Base-by-base conservation (phyloP, 176 grass and related monocot species). In the Microstegium vimineum region DNA sequence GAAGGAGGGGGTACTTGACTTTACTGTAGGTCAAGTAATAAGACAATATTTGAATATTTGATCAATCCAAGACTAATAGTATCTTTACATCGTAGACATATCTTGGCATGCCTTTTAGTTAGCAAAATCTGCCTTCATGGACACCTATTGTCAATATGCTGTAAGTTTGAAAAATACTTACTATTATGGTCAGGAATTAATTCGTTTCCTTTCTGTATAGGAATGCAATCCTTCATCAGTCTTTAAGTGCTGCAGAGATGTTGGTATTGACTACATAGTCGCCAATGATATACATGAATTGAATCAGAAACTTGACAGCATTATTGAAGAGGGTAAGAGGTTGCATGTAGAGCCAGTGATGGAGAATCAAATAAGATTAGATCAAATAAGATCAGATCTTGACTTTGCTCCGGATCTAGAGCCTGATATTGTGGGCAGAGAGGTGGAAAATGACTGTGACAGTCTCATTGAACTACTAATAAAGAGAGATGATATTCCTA, bases 221-320 rank as follows among this genome's bases (percentile, higher is more conserved):
- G 85, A 87, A 62, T 87, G 85, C 78, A 87, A 82, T 37, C 62
- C 78, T 61, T 82, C 71, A 27, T 82, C 85, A 3, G 47, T 69
- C 59, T 87, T 87, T 17, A 81, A 82, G 36, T 76, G 28, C 71
- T 87, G 85, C 62, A 82, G 78, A 82, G 78, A 76, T 69, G 78
- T 76, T 76, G 38, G 30, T 49, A 11, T 76, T 76, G 63, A 70
- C 16, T 83, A 13, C 34, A 71, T 15, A 40, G 78, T 88, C 5
- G 59, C 66, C 8, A 73, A 10, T 79, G 67, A 79, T 73, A 66
- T 88, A 66, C 80, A 25, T 27, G 86, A 83, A 73, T 26, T 88
- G 14, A 83, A 83, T 56, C 66, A 79, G 67, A 72, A 88, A 83
- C 74, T 88, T 34, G 67, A 78, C 27, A 34, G 13, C 27, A 72